These are phyloP conservation scores for Plasmodium gonderi DNA, from an alignment of 169 alveolate species.

Conservation along the genomic window DNA sequence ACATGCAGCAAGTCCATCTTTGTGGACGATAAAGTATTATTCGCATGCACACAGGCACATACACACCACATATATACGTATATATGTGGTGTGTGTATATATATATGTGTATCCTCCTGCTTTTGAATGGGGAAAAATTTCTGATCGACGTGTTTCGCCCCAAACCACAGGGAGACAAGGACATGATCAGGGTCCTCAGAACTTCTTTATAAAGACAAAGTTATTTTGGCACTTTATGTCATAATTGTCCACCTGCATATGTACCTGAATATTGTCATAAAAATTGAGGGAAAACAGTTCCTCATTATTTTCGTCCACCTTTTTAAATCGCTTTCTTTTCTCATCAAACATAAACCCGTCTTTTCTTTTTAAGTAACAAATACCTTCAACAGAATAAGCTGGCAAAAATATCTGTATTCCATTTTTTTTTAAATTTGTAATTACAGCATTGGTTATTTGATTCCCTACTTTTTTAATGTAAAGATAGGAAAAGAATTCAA, in stretches of 20 bases:
- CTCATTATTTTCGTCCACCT: constrained; percentile 12
- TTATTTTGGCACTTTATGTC: constrained; percentile 71
- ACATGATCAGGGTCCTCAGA: neutral
- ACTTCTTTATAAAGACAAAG: constrained; percentile 43
- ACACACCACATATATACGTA: neutral
- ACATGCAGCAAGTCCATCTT: too few relatives aligned
- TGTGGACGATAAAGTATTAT: too few relatives aligned
- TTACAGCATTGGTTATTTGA: constrained; percentile 63
- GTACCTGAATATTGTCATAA: constrained; percentile 66
- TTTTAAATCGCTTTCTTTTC: constrained; percentile 36
- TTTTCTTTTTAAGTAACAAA: constrained; percentile 60
- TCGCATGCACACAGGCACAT: too few relatives aligned
- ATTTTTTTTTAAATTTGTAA: constrained; percentile 61
- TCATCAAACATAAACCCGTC: constrained; percentile 70
- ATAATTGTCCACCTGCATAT: constrained; percentile 53
- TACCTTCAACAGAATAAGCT: constrained; percentile 42
- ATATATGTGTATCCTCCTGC: neutral
- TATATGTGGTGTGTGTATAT: neutral
- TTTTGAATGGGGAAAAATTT: neutral
- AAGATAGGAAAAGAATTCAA: constrained; percentile 69
- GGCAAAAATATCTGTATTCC: constrained; percentile 54
- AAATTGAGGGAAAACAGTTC: constrained; percentile 37
- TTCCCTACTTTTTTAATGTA: constrained; percentile 72
- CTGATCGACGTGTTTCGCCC: neutral
- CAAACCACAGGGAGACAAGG: neutral